These are phyloP conservation scores for Aspergillus sp. DNA, from an alignment of 2,329 filamentous ascomycete species.

Conservation along the genomic window DNA sequence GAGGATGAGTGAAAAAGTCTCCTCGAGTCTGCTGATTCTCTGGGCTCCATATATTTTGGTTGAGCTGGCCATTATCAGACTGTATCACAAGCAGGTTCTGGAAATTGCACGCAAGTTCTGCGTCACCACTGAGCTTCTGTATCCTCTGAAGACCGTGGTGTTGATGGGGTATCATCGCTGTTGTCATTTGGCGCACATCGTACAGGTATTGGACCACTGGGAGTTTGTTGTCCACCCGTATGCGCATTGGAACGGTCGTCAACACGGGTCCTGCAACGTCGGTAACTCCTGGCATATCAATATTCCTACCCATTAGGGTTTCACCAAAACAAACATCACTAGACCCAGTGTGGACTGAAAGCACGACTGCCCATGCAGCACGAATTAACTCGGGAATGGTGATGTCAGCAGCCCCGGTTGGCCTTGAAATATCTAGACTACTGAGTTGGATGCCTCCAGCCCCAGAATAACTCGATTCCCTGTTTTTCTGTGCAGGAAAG, in stretches of 20 bases:
- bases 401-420: constrained; percentile 20
- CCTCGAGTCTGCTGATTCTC: constrained; percentile 56
- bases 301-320: constrained; percentile 54
- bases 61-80: constrained; percentile 23
- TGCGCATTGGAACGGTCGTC: constrained; percentile 38
- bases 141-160: constrained; percentile 59
- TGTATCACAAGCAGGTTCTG: constrained; percentile 49
- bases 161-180: constrained; percentile 62
- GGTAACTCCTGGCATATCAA: constrained; percentile 49
- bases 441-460: constrained; percentile 26
- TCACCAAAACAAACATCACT: constrained; percentile 56
- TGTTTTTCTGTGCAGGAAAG: constrained; percentile 29
- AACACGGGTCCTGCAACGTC: constrained; percentile 48
- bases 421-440: constrained; percentile 23
- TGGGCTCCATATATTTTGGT: constrained; percentile 29
- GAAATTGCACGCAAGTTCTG: constrained; percentile 47
- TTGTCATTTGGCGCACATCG: constrained; percentile 56
- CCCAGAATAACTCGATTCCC: constrained; percentile 20
- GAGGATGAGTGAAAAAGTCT: constrained; percentile 57
- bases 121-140: constrained; percentile 53
- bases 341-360: constrained; percentile 49
- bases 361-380: constrained; percentile 52
- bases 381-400: constrained; percentile 54
- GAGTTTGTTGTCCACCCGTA: constrained; percentile 39
- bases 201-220: constrained; percentile 53